Conservation (phyloP, 1,139 yeast species). For the Citeromyces siamensis region DNA sequence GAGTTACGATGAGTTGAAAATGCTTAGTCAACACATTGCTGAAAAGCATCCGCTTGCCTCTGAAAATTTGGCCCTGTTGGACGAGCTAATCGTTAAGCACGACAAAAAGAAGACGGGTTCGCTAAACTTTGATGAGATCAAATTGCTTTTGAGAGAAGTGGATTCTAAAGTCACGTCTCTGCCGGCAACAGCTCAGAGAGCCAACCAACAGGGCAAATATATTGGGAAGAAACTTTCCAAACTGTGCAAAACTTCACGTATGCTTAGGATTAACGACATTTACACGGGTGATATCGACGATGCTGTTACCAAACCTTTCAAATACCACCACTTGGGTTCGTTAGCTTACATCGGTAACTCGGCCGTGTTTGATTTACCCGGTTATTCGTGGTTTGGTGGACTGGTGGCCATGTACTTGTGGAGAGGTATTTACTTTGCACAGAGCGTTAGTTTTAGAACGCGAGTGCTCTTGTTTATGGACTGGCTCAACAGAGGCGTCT, state of each 20-base stretch:
- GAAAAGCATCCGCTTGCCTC: slow-evolving; percentile 43
- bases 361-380: slow-evolving; percentile 53
- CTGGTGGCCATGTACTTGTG: slow-evolving; percentile 52
- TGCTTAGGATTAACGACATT: slow-evolving; percentile 26
- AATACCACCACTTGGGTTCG: slow-evolving; percentile 45
- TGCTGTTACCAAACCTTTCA: slow-evolving; percentile 40
- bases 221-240: slow-evolving; percentile 41
- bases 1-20: slow-evolving; percentile 31
- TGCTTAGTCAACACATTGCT: slow-evolving; percentile 30
- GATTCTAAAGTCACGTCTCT: slow-evolving; percentile 50
- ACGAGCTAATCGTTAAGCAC: slow-evolving; percentile 35
- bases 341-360: slow-evolving; percentile 54
- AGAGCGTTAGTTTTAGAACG: slow-evolving; percentile 46
- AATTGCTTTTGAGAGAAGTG: slow-evolving; percentile 33
- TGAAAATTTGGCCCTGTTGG: slow-evolving; percentile 37
- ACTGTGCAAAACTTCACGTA: slow-evolving; percentile 27
- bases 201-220: slow-evolving; percentile 52
- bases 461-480: slow-evolving; percentile 47
- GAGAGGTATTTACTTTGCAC: slow-evolving; percentile 56
- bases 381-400: slow-evolving; percentile 42
- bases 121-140: slow-evolving; percentile 33
- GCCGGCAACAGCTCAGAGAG: slow-evolving; percentile 62
- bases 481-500: slow-evolving; percentile 51
- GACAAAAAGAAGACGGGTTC: slow-evolving; percentile 32
- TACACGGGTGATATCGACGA: slow-evolving; percentile 39